phyloP scores from a whole-genome alignment of 1,284 basidiomycete genomes.

The Ustilago nuda region DNA sequence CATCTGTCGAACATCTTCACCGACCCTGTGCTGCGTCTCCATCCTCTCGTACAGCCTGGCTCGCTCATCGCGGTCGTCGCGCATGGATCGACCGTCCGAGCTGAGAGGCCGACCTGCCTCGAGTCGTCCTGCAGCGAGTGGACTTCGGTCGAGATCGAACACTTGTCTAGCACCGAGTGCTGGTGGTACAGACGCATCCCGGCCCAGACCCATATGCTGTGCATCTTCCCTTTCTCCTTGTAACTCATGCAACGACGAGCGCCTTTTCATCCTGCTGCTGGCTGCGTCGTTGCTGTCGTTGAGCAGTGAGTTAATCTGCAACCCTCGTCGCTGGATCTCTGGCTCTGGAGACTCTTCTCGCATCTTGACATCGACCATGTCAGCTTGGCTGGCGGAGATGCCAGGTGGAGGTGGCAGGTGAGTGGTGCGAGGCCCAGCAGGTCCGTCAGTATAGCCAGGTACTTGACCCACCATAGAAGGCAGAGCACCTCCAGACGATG shows the following conservation, averaged over 20 bases:
- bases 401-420: conserved; percentile 38
- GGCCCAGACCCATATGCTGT: not conserved
- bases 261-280: conserved; percentile 15
- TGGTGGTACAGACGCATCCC: conserved; percentile 40
- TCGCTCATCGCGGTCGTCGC: conserved; percentile 16
- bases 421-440: conserved; percentile 13
- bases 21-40: conserved; percentile 19
- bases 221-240: conserved; percentile 28
- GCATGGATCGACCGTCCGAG: conserved; percentile 16
- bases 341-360: conserved; percentile 38
- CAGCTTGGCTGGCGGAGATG: conserved; percentile 17
- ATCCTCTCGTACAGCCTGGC: conserved; percentile 24
- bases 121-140: conserved; percentile 25
- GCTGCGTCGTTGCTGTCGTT: conserved; percentile 42
- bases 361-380: conserved; percentile 21
- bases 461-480: not conserved
- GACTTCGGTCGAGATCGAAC: conserved; percentile 26
- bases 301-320: conserved; percentile 60
- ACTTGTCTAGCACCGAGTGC: conserved; percentile 16
- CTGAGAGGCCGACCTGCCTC: conserved; percentile 17
- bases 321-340: conserved; percentile 37
- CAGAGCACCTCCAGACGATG: conserved; percentile 10
- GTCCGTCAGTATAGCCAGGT: conserved; percentile 8
- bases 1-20: conserved; percentile 16
- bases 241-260: conserved; percentile 56